These are phyloP conservation scores for Pelargonium fulgidum DNA, from an alignment of 441 rosid genomes.

Conservation along the genomic window DNA sequence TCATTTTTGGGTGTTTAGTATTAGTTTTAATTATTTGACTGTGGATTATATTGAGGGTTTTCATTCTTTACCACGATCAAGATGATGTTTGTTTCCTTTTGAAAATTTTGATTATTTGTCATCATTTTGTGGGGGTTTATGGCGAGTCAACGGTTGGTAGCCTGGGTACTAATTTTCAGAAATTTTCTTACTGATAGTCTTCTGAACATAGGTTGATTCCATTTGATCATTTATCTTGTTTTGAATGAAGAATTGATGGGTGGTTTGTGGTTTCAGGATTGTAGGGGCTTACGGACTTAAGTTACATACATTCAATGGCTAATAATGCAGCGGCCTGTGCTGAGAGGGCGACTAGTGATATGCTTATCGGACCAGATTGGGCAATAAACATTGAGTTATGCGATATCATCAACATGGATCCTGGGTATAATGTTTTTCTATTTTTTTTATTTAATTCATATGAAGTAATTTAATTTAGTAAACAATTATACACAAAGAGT, in stretches of 20 bases:
- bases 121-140: background rate
- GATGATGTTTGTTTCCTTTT: background rate
- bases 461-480: background rate
- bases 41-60: background rate
- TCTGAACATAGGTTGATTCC: background rate
- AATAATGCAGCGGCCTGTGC: slow-evolving; percentile 73
- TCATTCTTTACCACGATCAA: background rate
- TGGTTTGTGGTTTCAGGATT: slow-evolving; percentile 19
- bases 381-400: slow-evolving; percentile 89
- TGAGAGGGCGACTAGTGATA: slow-evolving; percentile 90
- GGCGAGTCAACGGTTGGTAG: background rate
- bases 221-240: background rate
- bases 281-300: slow-evolving; percentile 15
- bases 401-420: slow-evolving; percentile 86
- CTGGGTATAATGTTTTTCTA: slow-evolving; percentile 45
- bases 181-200: background rate
- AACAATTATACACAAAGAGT: too few relatives aligned
- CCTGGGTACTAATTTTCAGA: background rate
- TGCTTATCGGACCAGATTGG: slow-evolving; percentile 91
- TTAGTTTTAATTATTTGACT: background rate
- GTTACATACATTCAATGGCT: slow-evolving; percentile 43
- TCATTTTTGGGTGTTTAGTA: background rate
- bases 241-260: background rate
- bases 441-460: background rate
- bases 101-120: background rate